Evolutionary conservation across 306 rosid species (phyloP).

Genomic region (Hippophae gyantsensis): DNA sequence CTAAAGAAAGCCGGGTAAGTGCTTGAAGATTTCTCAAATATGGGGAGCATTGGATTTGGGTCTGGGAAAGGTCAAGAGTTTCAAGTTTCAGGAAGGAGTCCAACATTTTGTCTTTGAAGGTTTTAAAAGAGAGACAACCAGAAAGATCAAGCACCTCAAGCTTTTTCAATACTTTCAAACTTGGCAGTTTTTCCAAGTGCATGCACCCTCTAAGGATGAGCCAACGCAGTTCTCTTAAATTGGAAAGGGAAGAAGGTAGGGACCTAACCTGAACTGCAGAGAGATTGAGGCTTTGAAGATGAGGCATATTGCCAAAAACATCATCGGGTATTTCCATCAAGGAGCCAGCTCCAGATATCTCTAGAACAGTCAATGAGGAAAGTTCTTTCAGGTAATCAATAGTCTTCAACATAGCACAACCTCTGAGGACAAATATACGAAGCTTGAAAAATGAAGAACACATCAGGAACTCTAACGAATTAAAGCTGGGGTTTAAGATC

Average conservation of each 20-base stretch:
- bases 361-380: not conserved
- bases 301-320: not conserved
- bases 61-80: too few species aligned
- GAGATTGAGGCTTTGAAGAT: not conserved
- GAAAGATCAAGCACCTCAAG: not conserved
- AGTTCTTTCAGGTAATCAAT: not conserved
- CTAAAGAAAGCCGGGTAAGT: not conserved
- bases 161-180: not conserved
- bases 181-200: not conserved
- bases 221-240: not conserved
- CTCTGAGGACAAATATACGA: not conserved
- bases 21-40: not conserved
- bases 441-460: not conserved
- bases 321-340: not conserved
- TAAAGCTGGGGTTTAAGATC: not conserved
- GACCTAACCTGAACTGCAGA: not conserved
- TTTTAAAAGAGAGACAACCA: not conserved
- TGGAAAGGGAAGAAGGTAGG: not conserved
- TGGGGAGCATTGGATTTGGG: too few species aligned
- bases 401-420: not conserved
- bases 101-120: not conserved
- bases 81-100: not conserved
- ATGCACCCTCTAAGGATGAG: not conserved
- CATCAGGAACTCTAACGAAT: not conserved
- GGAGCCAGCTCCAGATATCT: not conserved